Percentiles rank a stretch among this genome's conserved stretches.
Evolutionary conservation across 257 asterid species (phyloP).

Genomic region (Voacanga thouarsii): DNA sequence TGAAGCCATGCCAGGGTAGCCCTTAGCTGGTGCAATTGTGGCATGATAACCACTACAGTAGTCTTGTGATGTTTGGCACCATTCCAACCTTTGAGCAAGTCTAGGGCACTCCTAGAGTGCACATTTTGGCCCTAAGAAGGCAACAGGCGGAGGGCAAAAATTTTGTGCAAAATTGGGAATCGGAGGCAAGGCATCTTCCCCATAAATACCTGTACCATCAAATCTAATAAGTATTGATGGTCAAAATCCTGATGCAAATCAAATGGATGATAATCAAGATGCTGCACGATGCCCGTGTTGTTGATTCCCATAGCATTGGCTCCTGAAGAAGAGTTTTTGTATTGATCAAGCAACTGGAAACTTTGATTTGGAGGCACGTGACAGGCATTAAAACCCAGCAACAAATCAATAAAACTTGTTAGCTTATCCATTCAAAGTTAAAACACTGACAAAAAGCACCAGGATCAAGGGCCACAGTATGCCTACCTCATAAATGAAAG

Average conservation of each 20-base stretch:
- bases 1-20: slow-evolving; percentile 70
- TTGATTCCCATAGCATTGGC: too few species aligned
- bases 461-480: neutral
- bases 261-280: too few species aligned
- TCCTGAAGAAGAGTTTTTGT: slow-evolving; percentile 48
- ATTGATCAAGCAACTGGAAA: slow-evolving; percentile 53
- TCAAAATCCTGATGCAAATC: slow-evolving; percentile 65
- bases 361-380: slow-evolving; percentile 55
- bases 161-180: slow-evolving; percentile 50
- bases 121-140: slow-evolving; percentile 93
- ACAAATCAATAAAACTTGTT: slow-evolving; percentile 6
- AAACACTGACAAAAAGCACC: neutral
- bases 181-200: slow-evolving; percentile 51
- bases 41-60: slow-evolving; percentile 41
- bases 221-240: slow-evolving; percentile 53
- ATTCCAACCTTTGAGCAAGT: slow-evolving; percentile 37
- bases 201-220: slow-evolving; percentile 46
- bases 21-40: slow-evolving; percentile 67
- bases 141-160: slow-evolving; percentile 84
- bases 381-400: slow-evolving; percentile 49
- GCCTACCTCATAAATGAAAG: neutral
- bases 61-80: slow-evolving; percentile 43
- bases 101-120: slow-evolving; percentile 88
- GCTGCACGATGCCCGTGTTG: too few species aligned
- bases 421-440: neutral